Conservation (phyloP, 163 green algal genomes). For the Scenedesmus sp. region DNA sequence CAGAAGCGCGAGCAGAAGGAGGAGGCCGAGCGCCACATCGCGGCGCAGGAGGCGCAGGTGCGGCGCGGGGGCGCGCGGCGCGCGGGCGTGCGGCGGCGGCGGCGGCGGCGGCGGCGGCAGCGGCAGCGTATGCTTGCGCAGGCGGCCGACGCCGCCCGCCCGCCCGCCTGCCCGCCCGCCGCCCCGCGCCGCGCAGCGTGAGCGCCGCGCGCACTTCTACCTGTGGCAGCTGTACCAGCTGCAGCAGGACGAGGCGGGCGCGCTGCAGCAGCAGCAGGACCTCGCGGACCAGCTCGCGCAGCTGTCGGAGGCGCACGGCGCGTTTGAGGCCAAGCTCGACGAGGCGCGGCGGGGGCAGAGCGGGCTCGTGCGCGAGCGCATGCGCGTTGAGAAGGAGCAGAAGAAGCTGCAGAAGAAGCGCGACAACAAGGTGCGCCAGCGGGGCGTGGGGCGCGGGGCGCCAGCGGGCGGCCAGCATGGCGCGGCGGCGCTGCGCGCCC, state of each 20-base stretch:
- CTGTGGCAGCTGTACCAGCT: conserved; percentile 86
- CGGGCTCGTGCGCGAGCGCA: conserved; percentile 66
- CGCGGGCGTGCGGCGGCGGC: no score
- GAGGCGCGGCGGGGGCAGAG: conserved; percentile 48
- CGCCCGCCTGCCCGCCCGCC: no score
- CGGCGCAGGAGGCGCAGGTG: conserved; percentile 81
- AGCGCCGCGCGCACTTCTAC: conserved; percentile 63
- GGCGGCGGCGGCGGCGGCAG: no score
- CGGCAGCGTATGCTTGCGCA: no score
- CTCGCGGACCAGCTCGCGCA: conserved; percentile 43
- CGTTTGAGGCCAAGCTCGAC: conserved; percentile 9
- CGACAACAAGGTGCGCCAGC: conserved; percentile 73
- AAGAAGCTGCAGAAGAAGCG: conserved; percentile 76
- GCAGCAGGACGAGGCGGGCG: conserved; percentile 52
- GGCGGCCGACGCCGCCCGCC: no score
- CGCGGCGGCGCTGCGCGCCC: no score
- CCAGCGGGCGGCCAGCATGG: no score
- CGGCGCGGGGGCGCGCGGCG: no score
- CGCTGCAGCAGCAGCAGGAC: conserved; percentile 56
- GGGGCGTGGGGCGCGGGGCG: no score
- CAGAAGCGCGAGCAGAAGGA: conserved; percentile 98
- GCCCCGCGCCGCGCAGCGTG: conserved; percentile 45
- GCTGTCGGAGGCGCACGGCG: not conserved
- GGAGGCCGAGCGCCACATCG: conserved; percentile 91
- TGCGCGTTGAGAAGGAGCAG: conserved; percentile 79